A percentile compares a stretch with the other conserved stretches of the same genome.
These are phyloP conservation scores for Globisporangium okanoganense DNA, from an alignment of 352 stramenopile species.

Conservation along the genomic window DNA sequence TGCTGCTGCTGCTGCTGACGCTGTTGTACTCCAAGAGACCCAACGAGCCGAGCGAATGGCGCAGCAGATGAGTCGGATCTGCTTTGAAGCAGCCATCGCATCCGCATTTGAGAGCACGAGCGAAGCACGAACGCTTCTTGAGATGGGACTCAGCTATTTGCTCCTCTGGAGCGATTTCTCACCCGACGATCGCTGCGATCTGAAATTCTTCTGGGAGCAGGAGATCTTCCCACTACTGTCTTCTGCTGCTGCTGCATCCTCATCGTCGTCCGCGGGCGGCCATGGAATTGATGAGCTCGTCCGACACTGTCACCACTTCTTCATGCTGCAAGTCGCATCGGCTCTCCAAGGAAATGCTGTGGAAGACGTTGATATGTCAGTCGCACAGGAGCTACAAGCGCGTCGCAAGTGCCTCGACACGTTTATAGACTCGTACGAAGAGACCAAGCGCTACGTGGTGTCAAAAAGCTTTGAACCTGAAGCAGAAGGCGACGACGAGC, in stretches of 20 bases:
- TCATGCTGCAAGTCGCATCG: slow-evolving; percentile 29
- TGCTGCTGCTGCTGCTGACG: neutral
- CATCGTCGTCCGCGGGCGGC: neutral
- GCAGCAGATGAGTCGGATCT: slow-evolving; percentile 36
- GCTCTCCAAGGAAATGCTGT: neutral
- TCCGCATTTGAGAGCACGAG: neutral
- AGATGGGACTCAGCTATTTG: slow-evolving; percentile 47
- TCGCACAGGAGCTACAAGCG: neutral
- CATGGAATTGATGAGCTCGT: slow-evolving; percentile 15
- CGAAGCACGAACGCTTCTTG: slow-evolving; percentile 23
- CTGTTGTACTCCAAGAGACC: neutral
- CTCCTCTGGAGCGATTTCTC: slow-evolving; percentile 31
- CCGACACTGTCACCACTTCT: slow-evolving; percentile 42
- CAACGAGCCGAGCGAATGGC: slow-evolving; percentile 10
- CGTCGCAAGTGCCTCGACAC: slow-evolving; percentile 2
- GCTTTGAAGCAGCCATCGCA: slow-evolving; percentile 24
- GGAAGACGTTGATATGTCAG: neutral
- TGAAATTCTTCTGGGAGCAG: slow-evolving; percentile 37
- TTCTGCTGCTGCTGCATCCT: neutral
- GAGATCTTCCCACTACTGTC: slow-evolving; percentile 23
- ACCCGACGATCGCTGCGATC: slow-evolving; percentile 17
- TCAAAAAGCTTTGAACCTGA: slow-evolving; percentile 11
- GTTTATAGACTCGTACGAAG: slow-evolving; percentile 11
- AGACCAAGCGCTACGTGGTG: slow-evolving; percentile 9
- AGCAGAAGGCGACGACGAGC: slow-evolving; percentile 1